Percentiles rank a stretch among this genome's conserved stretches.
phyloP scores from a whole-genome alignment of 495 filamentous ascomycete species.

The Neurospora sp. region DNA sequence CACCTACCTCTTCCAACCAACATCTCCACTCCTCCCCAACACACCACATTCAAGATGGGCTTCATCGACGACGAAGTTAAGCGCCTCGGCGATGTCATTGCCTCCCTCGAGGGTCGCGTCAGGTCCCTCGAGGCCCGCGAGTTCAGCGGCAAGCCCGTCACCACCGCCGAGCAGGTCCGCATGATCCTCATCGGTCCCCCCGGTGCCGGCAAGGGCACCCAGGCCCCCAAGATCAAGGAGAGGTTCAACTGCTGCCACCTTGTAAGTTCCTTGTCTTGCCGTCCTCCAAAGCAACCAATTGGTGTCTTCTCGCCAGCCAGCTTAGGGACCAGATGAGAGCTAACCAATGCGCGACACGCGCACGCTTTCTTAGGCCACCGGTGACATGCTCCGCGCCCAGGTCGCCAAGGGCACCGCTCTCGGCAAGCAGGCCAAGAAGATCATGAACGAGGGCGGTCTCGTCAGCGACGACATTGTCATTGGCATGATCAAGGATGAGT shows the following conservation, averaged over 20 bases:
- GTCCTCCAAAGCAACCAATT: neutral
- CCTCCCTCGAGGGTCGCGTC: conserved; percentile 75
- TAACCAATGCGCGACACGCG: neutral
- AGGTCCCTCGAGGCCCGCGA: conserved; percentile 60
- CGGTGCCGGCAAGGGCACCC: conserved; percentile 97
- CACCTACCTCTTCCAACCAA: neutral
- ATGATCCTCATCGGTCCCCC: conserved; percentile 98
- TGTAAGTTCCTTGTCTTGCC: conserved; percentile 43
- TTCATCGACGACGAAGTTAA: conserved; percentile 72
- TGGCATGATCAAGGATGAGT: conserved; percentile 96
- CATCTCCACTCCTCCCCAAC: conserved; percentile 12
- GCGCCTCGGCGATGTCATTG: conserved; percentile 65
- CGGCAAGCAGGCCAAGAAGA: conserved; percentile 98
- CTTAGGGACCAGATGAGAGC: neutral
- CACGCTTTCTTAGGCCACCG: conserved; percentile 61
- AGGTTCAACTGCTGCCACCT: conserved; percentile 95
- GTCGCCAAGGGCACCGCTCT: conserved; percentile 96
- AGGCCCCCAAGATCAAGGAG: conserved; percentile 95
- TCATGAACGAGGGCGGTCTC: conserved; percentile 96
- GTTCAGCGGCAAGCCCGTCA: conserved; percentile 30
- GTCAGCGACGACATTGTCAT: conserved; percentile 99
- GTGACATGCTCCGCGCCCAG: conserved; percentile 98
- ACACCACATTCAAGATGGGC: conserved; percentile 54
- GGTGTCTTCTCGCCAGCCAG: neutral
- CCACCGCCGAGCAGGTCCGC: conserved; percentile 58